phyloP scores from a whole-genome alignment of 331 rosid species.

The Phaseolus coccineus region DNA sequence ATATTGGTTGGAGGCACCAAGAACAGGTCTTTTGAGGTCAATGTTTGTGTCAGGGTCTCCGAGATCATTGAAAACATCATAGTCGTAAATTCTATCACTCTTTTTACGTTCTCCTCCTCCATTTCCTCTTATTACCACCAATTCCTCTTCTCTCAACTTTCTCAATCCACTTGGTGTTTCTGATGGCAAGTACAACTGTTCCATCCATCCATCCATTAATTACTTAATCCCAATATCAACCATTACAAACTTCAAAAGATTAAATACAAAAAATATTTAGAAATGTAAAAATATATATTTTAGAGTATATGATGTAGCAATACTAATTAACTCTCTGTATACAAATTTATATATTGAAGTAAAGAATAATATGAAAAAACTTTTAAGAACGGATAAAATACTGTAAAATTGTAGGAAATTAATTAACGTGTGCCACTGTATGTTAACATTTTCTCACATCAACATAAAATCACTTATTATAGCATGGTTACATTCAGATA shows the following conservation, averaged over 20 bases:
- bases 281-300: background rate
- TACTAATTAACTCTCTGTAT: background rate
- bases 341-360: background rate
- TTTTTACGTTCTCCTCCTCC: constrained; percentile 63
- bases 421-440: no score
- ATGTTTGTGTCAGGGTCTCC: constrained; percentile 52
- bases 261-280: no score
- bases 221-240: background rate
- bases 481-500: no score
- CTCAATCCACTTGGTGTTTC: constrained; percentile 65
- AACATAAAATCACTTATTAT: no score
- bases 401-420: background rate
- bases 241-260: no score
- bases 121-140: constrained; percentile 53
- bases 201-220: background rate
- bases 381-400: background rate
- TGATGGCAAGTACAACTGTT: constrained; percentile 58
- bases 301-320: background rate
- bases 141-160: constrained; percentile 56
- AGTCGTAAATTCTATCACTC: constrained; percentile 62
- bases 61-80: constrained; percentile 63
- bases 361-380: background rate
- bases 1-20: constrained; percentile 50
- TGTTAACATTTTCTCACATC: background rate
- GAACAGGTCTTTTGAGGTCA: constrained; percentile 56